Conservation (phyloP, 768 basidiomycete species). For the Leccinum boreale region DNA sequence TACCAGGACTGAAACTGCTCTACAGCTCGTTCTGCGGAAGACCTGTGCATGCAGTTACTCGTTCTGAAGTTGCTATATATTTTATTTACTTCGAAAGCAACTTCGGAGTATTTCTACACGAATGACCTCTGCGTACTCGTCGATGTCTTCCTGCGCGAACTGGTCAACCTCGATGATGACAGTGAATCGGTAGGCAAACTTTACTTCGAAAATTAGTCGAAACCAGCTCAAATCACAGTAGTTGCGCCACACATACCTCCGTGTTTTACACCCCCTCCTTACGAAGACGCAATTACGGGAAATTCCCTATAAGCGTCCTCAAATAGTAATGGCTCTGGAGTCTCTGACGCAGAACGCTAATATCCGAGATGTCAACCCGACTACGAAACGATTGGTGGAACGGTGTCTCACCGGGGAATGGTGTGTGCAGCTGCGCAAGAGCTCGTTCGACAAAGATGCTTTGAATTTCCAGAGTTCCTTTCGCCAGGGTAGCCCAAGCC, state of each 20-base stretch:
- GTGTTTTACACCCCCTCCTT: slow-evolving; percentile 92
- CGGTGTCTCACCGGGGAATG: slow-evolving; percentile 86
- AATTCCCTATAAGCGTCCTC: slow-evolving; percentile 86
- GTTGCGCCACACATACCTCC: slow-evolving; percentile 93
- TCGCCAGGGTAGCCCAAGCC: slow-evolving; percentile 42
- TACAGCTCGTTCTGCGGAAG: slow-evolving; percentile 83
- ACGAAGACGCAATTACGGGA: slow-evolving; percentile 88
- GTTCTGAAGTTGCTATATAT: slow-evolving; percentile 94
- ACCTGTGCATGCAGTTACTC: slow-evolving; percentile 90
- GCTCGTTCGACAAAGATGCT: slow-evolving; percentile 26
- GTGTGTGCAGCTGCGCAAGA: slow-evolving; percentile 68
- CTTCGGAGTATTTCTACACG: slow-evolving; percentile 96
- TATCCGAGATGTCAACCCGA: slow-evolving; percentile 81
- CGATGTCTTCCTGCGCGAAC: slow-evolving; percentile 95
- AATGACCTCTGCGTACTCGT: slow-evolving; percentile 96
- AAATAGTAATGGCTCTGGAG: slow-evolving; percentile 81
- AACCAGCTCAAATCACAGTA: slow-evolving; percentile 34
- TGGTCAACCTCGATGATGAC: slow-evolving; percentile 89
- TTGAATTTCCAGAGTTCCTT: slow-evolving; percentile 26
- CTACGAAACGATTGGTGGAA: slow-evolving; percentile 88
- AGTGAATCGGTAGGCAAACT: slow-evolving; percentile 74
- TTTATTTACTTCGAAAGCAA: slow-evolving; percentile 89
- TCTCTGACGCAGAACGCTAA: slow-evolving; percentile 68
- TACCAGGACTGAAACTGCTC: slow-evolving; percentile 5
- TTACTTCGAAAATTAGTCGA: background rate